Percentiles rank a stretch among this genome's conserved stretches.
Conservation (phyloP, 1,284 basidiomycete species). For the Golubevia pallescens region DNA sequence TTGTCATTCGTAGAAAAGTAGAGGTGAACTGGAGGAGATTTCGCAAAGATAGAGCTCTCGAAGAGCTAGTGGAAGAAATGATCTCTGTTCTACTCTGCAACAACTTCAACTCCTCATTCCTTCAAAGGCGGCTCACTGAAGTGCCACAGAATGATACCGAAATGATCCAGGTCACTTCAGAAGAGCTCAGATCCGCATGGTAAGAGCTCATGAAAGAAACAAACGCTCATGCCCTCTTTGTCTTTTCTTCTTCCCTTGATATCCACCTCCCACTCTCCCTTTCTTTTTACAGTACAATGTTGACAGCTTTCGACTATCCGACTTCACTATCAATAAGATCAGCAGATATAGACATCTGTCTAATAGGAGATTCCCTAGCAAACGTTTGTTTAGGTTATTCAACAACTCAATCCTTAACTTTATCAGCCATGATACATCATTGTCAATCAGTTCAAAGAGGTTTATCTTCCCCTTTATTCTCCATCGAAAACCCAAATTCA, state of each 20-base stretch:
- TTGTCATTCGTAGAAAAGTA: too few relatives aligned
- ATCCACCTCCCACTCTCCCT: background rate
- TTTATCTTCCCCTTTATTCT: conserved; percentile 27
- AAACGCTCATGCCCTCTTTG: too few relatives aligned
- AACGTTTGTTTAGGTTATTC: conserved; percentile 56
- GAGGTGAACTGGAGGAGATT: too few relatives aligned
- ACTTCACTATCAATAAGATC: conserved; percentile 47
- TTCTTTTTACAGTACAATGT: conserved; percentile 18
- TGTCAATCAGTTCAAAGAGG: conserved; percentile 44
- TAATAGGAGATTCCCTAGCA: conserved; percentile 60
- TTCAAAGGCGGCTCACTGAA: too few relatives aligned
- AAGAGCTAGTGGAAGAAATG: too few relatives aligned
- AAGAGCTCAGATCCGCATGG: too few relatives aligned
- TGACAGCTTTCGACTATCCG: conserved; percentile 60
- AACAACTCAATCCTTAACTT: conserved; percentile 40
- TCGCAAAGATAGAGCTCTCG: too few relatives aligned
- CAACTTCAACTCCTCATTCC: too few relatives aligned
- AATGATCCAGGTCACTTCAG: too few relatives aligned
- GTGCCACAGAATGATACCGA: too few relatives aligned
- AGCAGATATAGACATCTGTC: conserved; percentile 51
- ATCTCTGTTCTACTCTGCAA: too few relatives aligned
- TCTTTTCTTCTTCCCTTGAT: background rate
- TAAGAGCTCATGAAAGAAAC: too few relatives aligned
- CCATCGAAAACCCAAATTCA: conserved; percentile 4
- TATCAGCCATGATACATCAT: conserved; percentile 55